Percentiles rank a stretch among this genome's conserved stretches.
phyloP scores from a whole-genome alignment of 2,329 filamentous ascomycete species.

The Simplicillium aogashimaense region DNA sequence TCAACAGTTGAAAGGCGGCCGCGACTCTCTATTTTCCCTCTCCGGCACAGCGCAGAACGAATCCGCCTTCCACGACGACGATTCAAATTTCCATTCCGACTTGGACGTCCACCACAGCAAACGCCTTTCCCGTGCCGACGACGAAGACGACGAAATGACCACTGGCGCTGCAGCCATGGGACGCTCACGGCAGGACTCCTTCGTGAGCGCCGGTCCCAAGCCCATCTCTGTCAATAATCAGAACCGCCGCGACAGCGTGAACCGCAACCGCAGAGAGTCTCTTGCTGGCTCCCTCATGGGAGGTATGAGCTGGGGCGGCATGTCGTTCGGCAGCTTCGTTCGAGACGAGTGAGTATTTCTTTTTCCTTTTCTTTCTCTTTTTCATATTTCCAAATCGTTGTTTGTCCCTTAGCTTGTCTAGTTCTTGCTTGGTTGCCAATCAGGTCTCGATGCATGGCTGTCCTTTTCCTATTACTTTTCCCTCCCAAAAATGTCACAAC shows the following conservation, averaged over 20 bases:
- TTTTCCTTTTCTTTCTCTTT: slow-evolving; percentile 11
- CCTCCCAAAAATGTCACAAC: slow-evolving; percentile 2
- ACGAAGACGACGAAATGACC: slow-evolving; percentile 40
- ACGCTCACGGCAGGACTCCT: slow-evolving; percentile 53
- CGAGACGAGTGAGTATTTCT: slow-evolving; percentile 76
- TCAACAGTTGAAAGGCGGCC: too few species aligned
- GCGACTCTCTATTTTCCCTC: slow-evolving; percentile 7
- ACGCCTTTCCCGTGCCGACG: slow-evolving; percentile 13
- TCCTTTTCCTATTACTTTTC: slow-evolving; percentile 2
- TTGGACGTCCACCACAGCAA: slow-evolving; percentile 8
- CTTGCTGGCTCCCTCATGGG: slow-evolving; percentile 58
- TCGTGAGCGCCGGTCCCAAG: slow-evolving; percentile 55
- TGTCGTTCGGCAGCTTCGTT: slow-evolving; percentile 95
- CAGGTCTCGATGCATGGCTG: not conserved
- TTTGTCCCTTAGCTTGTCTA: not conserved
- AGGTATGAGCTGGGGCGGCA: slow-evolving; percentile 94
- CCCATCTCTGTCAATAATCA: slow-evolving; percentile 58
- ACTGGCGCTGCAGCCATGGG: slow-evolving; percentile 38
- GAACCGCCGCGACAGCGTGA: slow-evolving; percentile 44
- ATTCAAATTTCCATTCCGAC: slow-evolving; percentile 8
- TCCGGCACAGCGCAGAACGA: slow-evolving; percentile 13
- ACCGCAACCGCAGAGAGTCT: slow-evolving; percentile 50
- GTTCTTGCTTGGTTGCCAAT: too few species aligned
- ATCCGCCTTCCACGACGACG: slow-evolving; percentile 12
- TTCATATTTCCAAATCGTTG: not conserved